These are phyloP conservation scores for Neofusicoccum cordaticola DNA, from an alignment of 2,329 filamentous ascomycete species.

Conservation along the genomic window DNA sequence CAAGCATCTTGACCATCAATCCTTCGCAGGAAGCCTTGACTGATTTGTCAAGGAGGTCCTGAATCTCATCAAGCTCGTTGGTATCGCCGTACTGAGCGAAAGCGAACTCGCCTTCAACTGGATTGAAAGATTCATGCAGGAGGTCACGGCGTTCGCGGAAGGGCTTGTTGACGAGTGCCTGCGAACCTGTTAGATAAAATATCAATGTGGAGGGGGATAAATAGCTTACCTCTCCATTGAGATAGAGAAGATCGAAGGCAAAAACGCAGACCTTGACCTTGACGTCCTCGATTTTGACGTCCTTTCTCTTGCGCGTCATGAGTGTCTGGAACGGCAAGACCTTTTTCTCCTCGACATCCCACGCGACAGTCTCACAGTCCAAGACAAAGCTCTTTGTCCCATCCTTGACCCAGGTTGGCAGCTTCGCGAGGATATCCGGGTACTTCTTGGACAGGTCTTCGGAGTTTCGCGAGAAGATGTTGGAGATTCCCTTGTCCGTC, in stretches of 20 bases:
- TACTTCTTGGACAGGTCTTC: conserved; percentile 98
- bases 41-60: conserved; percentile 86
- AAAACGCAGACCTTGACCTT: conserved; percentile 97
- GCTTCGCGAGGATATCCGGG: conserved; percentile 86
- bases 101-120: conserved; percentile 83
- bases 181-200: conserved; percentile 23
- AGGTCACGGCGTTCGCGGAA: conserved; percentile 79
- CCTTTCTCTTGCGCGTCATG: conserved; percentile 97
- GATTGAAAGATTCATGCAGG: conserved; percentile 68
- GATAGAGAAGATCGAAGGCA: conserved; percentile 89
- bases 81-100: conserved; percentile 87
- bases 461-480: conserved; percentile 96
- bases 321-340: conserved; percentile 95
- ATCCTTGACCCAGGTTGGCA: conserved; percentile 83
- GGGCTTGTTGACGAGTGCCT: conserved; percentile 78
- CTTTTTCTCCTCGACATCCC: conserved; percentile 94
- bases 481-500: conserved; percentile 70
- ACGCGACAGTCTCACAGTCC: conserved; percentile 97
- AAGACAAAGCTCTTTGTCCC: conserved; percentile 93
- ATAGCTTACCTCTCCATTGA: conserved; percentile 73
- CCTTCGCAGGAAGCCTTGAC: conserved; percentile 96
- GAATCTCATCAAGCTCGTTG: conserved; percentile 89
- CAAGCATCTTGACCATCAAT: conserved; percentile 99
- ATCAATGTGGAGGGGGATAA: background rate
- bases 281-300: conserved; percentile 91